A percentile compares a stretch with the other conserved stretches of the same genome.
These are phyloP conservation scores for Aspergillus versicolor DNA, from an alignment of 2,329 filamentous ascomycete genomes.

Conservation along the genomic window DNA sequence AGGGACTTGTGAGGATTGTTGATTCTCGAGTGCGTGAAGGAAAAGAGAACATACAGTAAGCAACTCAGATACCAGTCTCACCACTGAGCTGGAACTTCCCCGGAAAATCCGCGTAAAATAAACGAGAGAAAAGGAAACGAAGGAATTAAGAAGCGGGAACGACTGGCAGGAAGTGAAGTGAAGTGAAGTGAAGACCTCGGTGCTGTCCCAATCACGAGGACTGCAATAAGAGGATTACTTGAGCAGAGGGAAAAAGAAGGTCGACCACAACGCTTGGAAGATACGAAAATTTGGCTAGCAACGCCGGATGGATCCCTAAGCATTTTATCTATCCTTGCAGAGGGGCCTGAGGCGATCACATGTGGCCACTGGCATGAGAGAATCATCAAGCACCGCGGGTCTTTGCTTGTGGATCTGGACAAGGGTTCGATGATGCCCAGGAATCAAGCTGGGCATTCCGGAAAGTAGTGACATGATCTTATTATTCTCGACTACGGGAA, in stretches of 20 bases:
- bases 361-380: slow-evolving; percentile 2
- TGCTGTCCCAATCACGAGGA: not conserved
- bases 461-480: not conserved
- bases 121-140: not conserved
- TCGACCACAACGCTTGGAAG: not conserved
- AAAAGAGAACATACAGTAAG: not conserved
- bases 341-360: slow-evolving; percentile 8
- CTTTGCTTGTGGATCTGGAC: slow-evolving; percentile 1
- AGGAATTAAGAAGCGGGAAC: not conserved
- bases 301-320: slow-evolving; percentile 1
- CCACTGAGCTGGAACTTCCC: not conserved
- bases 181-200: not conserved
- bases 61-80: not conserved
- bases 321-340: slow-evolving; percentile 11
- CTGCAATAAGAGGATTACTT: not conserved
- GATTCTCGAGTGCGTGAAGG: not conserved
- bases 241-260: not conserved
- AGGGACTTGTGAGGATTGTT: not conserved
- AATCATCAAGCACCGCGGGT: slow-evolving; percentile 9
- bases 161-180: not conserved
- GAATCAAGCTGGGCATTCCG: not conserved
- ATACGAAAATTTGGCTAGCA: not conserved
- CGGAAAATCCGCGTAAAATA: not conserved
- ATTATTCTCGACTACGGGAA: not conserved
- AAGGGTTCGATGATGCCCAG: slow-evolving; percentile 1